A percentile compares a stretch with the other conserved stretches of the same genome.
Evolutionary conservation across 1,284 basidiomycete genomes (phyloP).

Genomic region (Vanrija humicola): DNA sequence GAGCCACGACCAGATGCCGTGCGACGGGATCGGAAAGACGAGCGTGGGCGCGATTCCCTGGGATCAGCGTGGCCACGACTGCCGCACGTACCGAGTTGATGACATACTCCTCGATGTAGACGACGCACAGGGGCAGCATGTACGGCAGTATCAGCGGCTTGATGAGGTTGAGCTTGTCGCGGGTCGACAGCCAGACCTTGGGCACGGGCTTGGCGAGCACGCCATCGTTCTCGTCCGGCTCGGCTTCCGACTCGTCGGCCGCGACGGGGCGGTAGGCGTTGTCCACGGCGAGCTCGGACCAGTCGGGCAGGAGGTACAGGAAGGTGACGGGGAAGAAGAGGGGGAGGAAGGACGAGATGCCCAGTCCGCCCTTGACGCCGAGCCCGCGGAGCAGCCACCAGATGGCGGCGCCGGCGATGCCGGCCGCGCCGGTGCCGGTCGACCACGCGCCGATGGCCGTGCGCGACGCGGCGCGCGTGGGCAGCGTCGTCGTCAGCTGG

Average conservation of each 20-base stretch:
- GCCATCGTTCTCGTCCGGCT: constrained; percentile 6
- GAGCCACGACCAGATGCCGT: constrained; percentile 64
- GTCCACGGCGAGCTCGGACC: constrained; percentile 11
- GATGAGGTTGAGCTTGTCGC: constrained; percentile 72
- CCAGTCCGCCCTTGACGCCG: constrained; percentile 78
- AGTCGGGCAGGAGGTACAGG: constrained; percentile 64
- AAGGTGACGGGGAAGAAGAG: constrained; percentile 70
- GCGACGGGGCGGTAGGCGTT: constrained; percentile 27
- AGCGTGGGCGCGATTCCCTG: constrained; percentile 86
- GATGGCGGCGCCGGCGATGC: constrained; percentile 81
- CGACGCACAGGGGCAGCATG: constrained; percentile 51
- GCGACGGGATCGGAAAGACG: constrained; percentile 76
- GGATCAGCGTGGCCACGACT: not conserved
- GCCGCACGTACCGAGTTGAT: constrained; percentile 71
- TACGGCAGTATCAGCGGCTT: constrained; percentile 69
- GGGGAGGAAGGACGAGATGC: constrained; percentile 68
- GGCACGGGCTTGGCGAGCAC: not conserved
- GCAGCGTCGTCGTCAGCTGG: constrained; percentile 76
- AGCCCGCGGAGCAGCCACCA: constrained; percentile 91
- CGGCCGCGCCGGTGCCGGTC: constrained; percentile 90
- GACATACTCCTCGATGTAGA: constrained; percentile 78
- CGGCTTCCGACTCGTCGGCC: constrained; percentile 23
- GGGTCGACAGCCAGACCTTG: constrained; percentile 51
- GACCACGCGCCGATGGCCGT: constrained; percentile 67
- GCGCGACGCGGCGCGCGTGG: constrained; percentile 27